These are phyloP conservation scores for Eutrema japonicum DNA, from an alignment of 345 rosid genomes.

Conservation along the genomic window DNA sequence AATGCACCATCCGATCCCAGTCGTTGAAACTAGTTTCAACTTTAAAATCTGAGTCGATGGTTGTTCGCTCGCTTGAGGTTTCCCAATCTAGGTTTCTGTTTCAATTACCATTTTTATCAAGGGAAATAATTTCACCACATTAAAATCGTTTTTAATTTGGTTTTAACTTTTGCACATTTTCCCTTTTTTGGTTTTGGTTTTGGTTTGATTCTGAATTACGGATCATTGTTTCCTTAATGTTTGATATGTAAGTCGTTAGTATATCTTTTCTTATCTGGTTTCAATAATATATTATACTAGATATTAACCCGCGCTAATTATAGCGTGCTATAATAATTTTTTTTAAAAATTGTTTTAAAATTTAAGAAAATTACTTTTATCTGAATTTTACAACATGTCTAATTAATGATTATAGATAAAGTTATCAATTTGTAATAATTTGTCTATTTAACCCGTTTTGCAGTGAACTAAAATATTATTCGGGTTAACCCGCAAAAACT, in stretches of 20 bases:
- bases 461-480: too few relatives aligned
- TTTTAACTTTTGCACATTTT: background rate
- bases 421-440: too few relatives aligned
- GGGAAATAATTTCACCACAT: background rate
- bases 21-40: slow-evolving; percentile 34
- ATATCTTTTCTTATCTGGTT: background rate
- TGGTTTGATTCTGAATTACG: slow-evolving; percentile 3
- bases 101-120: slow-evolving; percentile 12
- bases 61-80: slow-evolving; percentile 19
- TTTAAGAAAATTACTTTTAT: too few relatives aligned
- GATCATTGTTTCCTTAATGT: background rate
- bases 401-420: too few relatives aligned
- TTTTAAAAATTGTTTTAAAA: too few relatives aligned
- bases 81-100: slow-evolving; percentile 32
- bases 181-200: background rate
- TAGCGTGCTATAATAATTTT: too few relatives aligned
- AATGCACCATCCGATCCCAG: slow-evolving; percentile 32
- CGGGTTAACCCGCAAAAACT: too few relatives aligned
- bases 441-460: too few relatives aligned
- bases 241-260: background rate
- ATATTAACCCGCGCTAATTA: too few relatives aligned
- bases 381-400: too few relatives aligned
- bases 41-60: too few relatives aligned
- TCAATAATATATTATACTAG: too few relatives aligned
- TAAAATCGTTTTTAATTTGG: background rate